A percentile compares a stretch with the other conserved stretches of the same genome.
phyloP scores from a whole-genome alignment of 768 basidiomycete genomes.

The Solioccasus polychromus region DNA sequence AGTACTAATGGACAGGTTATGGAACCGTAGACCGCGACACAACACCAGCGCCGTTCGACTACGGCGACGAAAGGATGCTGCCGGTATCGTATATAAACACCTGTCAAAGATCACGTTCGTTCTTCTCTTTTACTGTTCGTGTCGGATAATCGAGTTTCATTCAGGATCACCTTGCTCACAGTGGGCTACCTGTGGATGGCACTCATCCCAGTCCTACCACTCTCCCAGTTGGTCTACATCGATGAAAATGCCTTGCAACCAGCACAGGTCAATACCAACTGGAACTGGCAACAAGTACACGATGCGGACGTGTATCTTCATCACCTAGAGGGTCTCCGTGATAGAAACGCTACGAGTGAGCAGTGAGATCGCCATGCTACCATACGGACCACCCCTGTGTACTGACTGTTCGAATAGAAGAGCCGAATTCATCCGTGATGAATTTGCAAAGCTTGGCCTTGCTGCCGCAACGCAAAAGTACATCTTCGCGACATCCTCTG shows the following conservation, averaged over 20 bases:
- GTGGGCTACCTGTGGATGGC: slow-evolving; percentile 82
- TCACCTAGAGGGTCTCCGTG: slow-evolving; percentile 60
- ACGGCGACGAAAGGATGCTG: slow-evolving; percentile 41
- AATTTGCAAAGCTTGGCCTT: slow-evolving; percentile 77
- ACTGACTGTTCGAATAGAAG: slow-evolving; percentile 45
- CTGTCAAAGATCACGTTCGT: slow-evolving; percentile 33
- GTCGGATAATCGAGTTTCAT: neutral
- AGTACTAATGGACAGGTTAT: slow-evolving; percentile 31
- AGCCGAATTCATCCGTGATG: slow-evolving; percentile 53
- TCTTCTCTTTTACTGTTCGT: neutral
- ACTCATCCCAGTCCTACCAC: slow-evolving; percentile 61
- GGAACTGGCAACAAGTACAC: slow-evolving; percentile 90
- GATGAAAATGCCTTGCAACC: slow-evolving; percentile 97
- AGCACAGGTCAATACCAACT: slow-evolving; percentile 82
- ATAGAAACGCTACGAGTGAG: slow-evolving; percentile 60
- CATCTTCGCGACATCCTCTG: slow-evolving; percentile 46
- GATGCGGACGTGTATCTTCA: slow-evolving; percentile 78
- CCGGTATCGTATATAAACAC: slow-evolving; percentile 32
- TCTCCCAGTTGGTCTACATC: slow-evolving; percentile 74
- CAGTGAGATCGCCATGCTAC: slow-evolving; percentile 51
- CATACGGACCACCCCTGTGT: neutral
- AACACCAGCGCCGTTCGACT: slow-evolving; percentile 41
- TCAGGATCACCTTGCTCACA: slow-evolving; percentile 55
- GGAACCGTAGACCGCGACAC: slow-evolving; percentile 8
- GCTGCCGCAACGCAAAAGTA: slow-evolving; percentile 69